Evolutionary conservation across 306 rosid genomes (phyloP), one percentile per base, ranked within the genome.

Genomic region (Cucumis melo): DNA sequence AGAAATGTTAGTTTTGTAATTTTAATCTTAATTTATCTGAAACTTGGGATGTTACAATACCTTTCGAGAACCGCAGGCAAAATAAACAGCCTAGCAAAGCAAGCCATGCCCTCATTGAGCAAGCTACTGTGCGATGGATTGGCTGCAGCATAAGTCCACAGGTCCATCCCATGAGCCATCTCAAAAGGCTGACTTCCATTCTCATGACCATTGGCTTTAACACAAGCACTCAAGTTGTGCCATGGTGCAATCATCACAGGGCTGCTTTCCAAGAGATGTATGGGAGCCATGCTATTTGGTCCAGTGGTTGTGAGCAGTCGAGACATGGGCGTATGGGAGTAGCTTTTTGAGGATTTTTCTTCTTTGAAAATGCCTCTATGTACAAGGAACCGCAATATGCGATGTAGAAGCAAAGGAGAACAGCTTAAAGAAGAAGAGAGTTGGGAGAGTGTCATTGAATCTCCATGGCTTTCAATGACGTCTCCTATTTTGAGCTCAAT

Each of bases 91-190:
- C 81, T 82, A 5, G 95, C 82, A 56, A 73, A 83, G 55, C 89
- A 87, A 2, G 96, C 95, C 95, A 91, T 84, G 1, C 87, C 91
- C 15, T 89, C 92, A 32, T 93, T 87, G 42, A 89, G 5, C 34
- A 93, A 84, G 56, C 58, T 20, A 34, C 80, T 74, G 78, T 87
- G 89, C 7, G n/a, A 81, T 3, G 63, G 81, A 76, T 91, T 76
- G 0, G 73, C 63, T 0, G 66, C 78, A 0, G 82, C 81, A 17
- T 82, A 86, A 42, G 70, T 67, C 97, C 93, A 89, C 16, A 89
- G 0, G 10, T 91, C 97, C 68, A 81, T 72, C 3, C 93, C 95
- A n/a, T 87, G 81, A 44, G 76, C 84, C 5, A 70, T 78, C 64
- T 79, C 67, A 10, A 93, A 91, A 0, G 90, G 44, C 0, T 12